Percentiles rank a stretch among this genome's conserved stretches.
phyloP scores from a whole-genome alignment of 306 rosid genomes.

The Lathyrus sativus region DNA sequence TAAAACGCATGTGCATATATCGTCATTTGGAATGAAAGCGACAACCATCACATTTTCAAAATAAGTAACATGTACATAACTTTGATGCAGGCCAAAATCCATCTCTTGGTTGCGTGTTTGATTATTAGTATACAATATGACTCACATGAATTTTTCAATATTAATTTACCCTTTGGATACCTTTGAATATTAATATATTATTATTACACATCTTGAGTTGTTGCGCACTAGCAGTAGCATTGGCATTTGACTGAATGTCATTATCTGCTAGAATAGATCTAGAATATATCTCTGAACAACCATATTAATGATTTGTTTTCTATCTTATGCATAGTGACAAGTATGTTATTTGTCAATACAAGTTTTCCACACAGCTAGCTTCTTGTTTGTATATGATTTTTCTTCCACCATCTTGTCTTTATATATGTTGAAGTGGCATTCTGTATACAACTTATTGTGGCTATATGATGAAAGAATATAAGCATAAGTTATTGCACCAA shows the following conservation, averaged over 20 bases:
- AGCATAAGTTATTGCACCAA: background rate
- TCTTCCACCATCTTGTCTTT: background rate
- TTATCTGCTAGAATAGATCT: constrained; percentile 36
- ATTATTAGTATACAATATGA: constrained; percentile 15
- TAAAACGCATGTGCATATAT: background rate
- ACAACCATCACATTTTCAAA: constrained; percentile 27
- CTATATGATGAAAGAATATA: background rate
- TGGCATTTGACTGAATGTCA: constrained; percentile 45
- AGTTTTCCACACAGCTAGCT: constrained; percentile 2
- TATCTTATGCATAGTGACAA: background rate
- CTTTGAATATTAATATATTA: constrained; percentile 36
- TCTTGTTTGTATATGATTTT: constrained; percentile 4
- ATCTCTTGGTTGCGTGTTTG: constrained; percentile 27
- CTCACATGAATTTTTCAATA: background rate
- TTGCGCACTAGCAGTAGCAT: constrained; percentile 44
- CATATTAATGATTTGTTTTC: background rate
- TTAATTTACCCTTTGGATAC: constrained; percentile 11
- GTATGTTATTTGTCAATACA: background rate
- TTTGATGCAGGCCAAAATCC: constrained; percentile 14
- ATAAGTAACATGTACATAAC: background rate
- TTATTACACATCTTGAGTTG: constrained; percentile 39
- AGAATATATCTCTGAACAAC: background rate
- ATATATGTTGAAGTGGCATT: background rate
- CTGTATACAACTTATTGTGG: background rate
- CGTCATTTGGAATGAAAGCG: constrained; percentile 6